Percentiles rank a stretch among this genome's conserved stretches.
Conservation (phyloP, 805 yeast species). For the Kodamaea kaohsiungensis region DNA sequence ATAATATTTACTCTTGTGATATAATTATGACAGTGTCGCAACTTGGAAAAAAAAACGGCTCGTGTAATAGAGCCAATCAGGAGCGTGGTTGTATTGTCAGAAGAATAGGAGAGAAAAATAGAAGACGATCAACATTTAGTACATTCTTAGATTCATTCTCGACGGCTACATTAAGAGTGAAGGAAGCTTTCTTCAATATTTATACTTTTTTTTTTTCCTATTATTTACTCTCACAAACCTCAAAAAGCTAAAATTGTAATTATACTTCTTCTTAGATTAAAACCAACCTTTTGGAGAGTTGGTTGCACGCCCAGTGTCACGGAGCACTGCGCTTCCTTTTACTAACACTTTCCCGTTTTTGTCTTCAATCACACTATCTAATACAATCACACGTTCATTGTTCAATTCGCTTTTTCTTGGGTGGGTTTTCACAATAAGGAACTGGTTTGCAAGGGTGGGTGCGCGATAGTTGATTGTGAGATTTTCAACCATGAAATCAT, state of each 20-base stretch:
- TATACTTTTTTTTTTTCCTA: background rate
- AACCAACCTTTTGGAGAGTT: constrained; percentile 11
- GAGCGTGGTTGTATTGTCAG: background rate
- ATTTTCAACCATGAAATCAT: constrained; percentile 42
- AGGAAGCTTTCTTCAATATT: background rate
- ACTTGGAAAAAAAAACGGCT: background rate
- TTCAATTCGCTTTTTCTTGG: constrained; percentile 29
- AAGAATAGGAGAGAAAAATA: background rate
- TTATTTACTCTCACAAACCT: background rate
- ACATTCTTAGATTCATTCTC: background rate
- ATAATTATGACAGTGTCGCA: background rate
- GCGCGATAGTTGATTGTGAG: constrained; percentile 56
- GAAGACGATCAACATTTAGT: background rate
- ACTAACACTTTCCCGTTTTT: constrained; percentile 58
- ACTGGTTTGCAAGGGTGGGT: constrained; percentile 80
- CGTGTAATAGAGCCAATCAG: background rate
- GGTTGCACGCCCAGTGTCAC: constrained; percentile 36
- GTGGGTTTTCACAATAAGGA: constrained; percentile 61
- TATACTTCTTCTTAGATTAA: background rate
- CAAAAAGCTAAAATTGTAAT: background rate
- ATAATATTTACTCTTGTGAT: background rate
- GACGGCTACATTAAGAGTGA: background rate
- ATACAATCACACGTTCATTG: constrained; percentile 34
- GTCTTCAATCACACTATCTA: constrained; percentile 55
- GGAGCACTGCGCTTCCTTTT: constrained; percentile 52